Conservation (phyloP, 2,329 filamentous ascomycete species). For the Cladosporium sphaerospermum region DNA sequence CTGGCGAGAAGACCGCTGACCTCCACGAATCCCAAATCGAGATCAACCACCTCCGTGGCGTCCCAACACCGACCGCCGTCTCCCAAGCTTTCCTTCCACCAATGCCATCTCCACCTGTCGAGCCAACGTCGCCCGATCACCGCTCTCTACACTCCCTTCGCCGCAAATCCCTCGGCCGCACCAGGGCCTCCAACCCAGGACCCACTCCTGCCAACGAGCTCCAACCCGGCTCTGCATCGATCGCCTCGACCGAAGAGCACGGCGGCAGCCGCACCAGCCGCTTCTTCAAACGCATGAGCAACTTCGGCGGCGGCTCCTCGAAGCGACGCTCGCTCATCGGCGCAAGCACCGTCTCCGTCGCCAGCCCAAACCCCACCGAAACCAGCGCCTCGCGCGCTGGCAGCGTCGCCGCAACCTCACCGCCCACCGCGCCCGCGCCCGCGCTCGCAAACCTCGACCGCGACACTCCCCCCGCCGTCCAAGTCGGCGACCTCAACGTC, state of each 20-base stretch:
- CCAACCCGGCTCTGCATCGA: slow-evolving; percentile 12
- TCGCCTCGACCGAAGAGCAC: slow-evolving; percentile 19
- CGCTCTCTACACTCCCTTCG: slow-evolving; percentile 15
- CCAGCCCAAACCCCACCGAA: slow-evolving; percentile 12
- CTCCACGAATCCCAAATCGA: slow-evolving; percentile 52
- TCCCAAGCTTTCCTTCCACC: slow-evolving; percentile 10
- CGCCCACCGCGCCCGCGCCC: background rate
- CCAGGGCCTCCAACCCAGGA: slow-evolving; percentile 15
- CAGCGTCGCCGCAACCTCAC: background rate
- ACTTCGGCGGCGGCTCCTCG: slow-evolving; percentile 37
- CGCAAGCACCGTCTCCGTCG: background rate
- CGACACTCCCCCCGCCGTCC: slow-evolving; percentile 52
- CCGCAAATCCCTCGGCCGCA: slow-evolving; percentile 17
- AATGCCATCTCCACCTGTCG: background rate
- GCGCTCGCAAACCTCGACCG: slow-evolving; percentile 13
- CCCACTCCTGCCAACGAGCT: slow-evolving; percentile 11
- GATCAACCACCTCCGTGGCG: slow-evolving; percentile 54
- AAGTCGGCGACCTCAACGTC: slow-evolving; percentile 86
- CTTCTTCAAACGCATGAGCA: slow-evolving; percentile 58
- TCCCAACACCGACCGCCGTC: slow-evolving; percentile 10
- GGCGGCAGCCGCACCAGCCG: slow-evolving; percentile 49
- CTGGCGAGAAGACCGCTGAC: slow-evolving; percentile 37
- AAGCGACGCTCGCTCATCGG: slow-evolving; percentile 35
- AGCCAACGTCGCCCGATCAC: slow-evolving; percentile 15
- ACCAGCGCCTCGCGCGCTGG: slow-evolving; percentile 11